Conservation (phyloP, 1,284 basidiomycete genomes). For the Coniferiporia weirii region DNA sequence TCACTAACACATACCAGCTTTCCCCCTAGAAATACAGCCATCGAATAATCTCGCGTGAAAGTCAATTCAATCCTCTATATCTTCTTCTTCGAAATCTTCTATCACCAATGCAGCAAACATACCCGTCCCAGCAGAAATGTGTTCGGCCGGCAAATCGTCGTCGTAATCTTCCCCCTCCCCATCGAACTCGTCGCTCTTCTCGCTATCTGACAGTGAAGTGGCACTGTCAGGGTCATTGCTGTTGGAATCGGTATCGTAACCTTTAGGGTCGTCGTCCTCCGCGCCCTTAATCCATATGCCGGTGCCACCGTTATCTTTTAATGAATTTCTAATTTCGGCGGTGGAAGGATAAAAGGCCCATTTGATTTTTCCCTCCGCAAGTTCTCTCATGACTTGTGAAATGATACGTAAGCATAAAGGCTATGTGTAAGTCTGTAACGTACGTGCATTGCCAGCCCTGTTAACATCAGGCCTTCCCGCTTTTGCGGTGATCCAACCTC, state of each 20-base stretch:
- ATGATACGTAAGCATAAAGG: not conserved
- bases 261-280: constrained; percentile 24
- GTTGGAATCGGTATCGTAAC: constrained; percentile 11
- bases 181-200: constrained; percentile 17
- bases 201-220: not conserved
- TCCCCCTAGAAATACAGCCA: no score
- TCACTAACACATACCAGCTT: no score
- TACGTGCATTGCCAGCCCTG: constrained; percentile 83
- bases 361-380: constrained; percentile 73
- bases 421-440: constrained; percentile 30
- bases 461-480: constrained; percentile 84
- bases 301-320: constrained; percentile 21
- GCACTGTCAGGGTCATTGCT: constrained; percentile 22
- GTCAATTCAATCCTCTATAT: no score
- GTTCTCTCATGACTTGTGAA: constrained; percentile 61
- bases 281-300: constrained; percentile 56
- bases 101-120: constrained; percentile 11
- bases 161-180: constrained; percentile 31
- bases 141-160: constrained; percentile 10
- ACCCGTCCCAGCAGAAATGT: not conserved
- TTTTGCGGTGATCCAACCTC: constrained; percentile 85
- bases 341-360: constrained; percentile 85
- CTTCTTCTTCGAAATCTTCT: not conserved
- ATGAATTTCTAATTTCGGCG: constrained; percentile 29
- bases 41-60: no score